Evolutionary conservation across 2,329 filamentous ascomycete species (phyloP).

Genomic region (Beauveria bassiana): DNA sequence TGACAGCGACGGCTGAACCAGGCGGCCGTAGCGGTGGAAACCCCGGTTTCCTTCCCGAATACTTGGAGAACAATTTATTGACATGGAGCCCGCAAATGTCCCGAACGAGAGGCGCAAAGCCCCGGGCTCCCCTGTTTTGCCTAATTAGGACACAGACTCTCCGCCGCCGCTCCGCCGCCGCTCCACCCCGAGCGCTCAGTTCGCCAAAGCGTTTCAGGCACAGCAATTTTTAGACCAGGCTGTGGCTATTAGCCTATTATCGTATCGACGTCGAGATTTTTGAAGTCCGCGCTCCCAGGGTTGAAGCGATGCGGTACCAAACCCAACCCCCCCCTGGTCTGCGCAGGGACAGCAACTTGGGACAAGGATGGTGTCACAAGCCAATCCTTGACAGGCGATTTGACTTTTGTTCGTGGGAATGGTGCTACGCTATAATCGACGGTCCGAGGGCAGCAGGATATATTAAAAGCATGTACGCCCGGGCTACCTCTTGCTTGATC

Average conservation of each 20-base stretch:
- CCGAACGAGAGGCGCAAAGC: too few relatives aligned
- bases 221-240: neutral
- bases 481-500: neutral
- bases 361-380: neutral
- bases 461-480: neutral
- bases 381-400: neutral
- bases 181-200: slow-evolving; percentile 4
- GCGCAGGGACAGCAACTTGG: neutral
- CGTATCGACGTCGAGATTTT: neutral
- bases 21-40: neutral
- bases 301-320: neutral
- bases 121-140: neutral
- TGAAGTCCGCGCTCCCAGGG: neutral
- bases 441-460: neutral
- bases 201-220: slow-evolving; percentile 9
- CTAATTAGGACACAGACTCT: neutral
- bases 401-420: neutral
- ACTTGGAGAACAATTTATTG: neutral
- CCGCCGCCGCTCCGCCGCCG: neutral
- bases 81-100: too few relatives aligned
- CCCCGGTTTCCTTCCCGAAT: neutral
- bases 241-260: too few relatives aligned
- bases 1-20: neutral
- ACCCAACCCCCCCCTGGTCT: neutral
- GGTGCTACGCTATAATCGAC: neutral